Percentiles rank a stretch among this genome's conserved stretches.
phyloP scores from a whole-genome alignment of 1,139 yeast genomes.

The Nakaseomyces delphensis region DNA sequence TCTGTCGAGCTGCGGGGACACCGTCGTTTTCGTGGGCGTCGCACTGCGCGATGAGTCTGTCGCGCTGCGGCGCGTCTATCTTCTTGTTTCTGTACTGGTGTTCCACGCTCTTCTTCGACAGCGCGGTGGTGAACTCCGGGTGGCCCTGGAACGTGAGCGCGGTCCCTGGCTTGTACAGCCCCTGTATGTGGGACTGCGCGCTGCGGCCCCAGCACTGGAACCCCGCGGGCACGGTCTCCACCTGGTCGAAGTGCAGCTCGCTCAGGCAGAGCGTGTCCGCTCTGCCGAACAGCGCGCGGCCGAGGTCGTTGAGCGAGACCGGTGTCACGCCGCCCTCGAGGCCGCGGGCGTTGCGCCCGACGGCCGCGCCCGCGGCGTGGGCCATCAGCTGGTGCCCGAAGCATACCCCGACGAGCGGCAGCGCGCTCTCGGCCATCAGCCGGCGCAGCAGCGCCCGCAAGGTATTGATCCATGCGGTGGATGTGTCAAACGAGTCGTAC shows the following conservation, averaged over 20 bases:
- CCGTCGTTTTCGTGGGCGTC: conserved; percentile 13
- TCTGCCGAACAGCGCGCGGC: conserved; percentile 32
- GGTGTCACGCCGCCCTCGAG: conserved; percentile 66
- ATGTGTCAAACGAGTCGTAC: conserved; percentile 41
- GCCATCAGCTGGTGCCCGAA: conserved; percentile 81
- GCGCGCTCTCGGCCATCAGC: conserved; percentile 16
- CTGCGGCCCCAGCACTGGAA: conserved; percentile 46
- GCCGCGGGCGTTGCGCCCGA: conserved; percentile 50
- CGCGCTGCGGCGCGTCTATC: conserved; percentile 6
- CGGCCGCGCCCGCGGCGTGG: conserved; percentile 53
- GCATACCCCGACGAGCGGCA: conserved; percentile 59
- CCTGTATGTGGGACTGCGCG: conserved; percentile 51
- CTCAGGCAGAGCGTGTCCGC: conserved; percentile 37
- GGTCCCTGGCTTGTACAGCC: conserved; percentile 41
- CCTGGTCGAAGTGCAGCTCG: conserved; percentile 69
- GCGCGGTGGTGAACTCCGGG: conserved; percentile 58
- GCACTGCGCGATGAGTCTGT: conserved; percentile 7
- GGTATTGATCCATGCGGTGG: conserved; percentile 38
- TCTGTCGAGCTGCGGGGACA: conserved; percentile 11
- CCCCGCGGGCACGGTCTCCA: conserved; percentile 39
- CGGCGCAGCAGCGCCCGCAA: conserved; percentile 35
- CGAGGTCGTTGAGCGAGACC: conserved; percentile 40
- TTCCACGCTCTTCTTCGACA: conserved; percentile 8
- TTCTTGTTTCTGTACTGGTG: conserved; percentile 8
- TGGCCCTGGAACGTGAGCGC: conserved; percentile 78